Conservation (phyloP, 306 rosid genomes). For the Purshia tridentata region DNA sequence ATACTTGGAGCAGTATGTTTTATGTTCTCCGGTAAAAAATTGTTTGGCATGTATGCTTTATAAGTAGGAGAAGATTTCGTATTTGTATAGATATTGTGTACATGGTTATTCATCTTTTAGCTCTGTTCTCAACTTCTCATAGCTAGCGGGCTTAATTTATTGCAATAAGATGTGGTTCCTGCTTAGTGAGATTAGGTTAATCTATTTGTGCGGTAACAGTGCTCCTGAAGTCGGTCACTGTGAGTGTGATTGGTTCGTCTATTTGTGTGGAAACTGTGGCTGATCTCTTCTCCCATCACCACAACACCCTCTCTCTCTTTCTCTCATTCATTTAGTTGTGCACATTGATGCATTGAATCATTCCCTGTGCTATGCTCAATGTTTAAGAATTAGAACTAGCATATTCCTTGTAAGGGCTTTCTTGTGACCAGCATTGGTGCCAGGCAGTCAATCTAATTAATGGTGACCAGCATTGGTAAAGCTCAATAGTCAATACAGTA, state of each 20-base stretch:
- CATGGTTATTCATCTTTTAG: too few relatives aligned
- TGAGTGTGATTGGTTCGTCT: constrained; percentile 7
- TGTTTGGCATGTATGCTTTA: background rate
- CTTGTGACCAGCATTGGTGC: background rate
- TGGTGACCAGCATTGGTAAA: background rate
- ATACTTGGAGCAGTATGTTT: background rate
- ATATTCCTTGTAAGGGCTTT: background rate
- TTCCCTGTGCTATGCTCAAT: background rate
- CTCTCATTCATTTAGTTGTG: background rate
- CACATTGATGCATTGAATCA: background rate
- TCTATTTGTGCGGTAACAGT: background rate
- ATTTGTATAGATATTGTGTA: too few relatives aligned
- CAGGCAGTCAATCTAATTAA: background rate
- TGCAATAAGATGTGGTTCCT: constrained; percentile 5
- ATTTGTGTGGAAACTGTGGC: background rate
- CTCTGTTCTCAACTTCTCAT: background rate
- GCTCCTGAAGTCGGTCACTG: background rate
- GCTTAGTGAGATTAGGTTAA: background rate
- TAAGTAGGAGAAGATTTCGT: background rate
- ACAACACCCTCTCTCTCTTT: background rate
- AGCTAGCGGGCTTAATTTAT: background rate
- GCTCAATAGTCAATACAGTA: background rate
- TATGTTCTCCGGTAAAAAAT: background rate
- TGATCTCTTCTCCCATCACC: background rate
- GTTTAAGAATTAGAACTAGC: background rate